Conservation (phyloP, 2,329 filamentous ascomycete genomes). For the Herpotrichia juniperi region DNA sequence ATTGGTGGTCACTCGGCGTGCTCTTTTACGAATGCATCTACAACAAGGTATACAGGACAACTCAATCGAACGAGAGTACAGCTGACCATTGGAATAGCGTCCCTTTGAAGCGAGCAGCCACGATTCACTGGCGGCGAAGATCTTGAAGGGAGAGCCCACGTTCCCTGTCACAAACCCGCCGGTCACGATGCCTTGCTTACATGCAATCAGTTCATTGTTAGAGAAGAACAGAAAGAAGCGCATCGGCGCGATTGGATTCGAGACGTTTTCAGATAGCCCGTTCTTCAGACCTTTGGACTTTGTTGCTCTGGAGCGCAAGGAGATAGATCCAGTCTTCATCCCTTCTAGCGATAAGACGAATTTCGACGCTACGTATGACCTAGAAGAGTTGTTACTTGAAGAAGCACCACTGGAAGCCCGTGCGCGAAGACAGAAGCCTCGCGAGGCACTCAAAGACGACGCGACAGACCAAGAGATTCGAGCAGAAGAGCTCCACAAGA, state of each 20-base stretch:
- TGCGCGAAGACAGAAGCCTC: slow-evolving; percentile 89
- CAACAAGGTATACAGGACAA: slow-evolving; percentile 75
- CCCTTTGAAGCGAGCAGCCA: slow-evolving; percentile 93
- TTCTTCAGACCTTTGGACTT: slow-evolving; percentile 93
- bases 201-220: slow-evolving; percentile 83
- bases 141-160: slow-evolving; percentile 80
- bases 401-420: slow-evolving; percentile 94
- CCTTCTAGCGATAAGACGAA: slow-evolving; percentile 98
- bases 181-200: slow-evolving; percentile 85
- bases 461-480: slow-evolving; percentile 94
- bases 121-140: slow-evolving; percentile 77
- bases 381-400: slow-evolving; percentile 91
- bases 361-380: slow-evolving; percentile 96
- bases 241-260: slow-evolving; percentile 81
- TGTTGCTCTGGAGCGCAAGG: slow-evolving; percentile 79
- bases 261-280: slow-evolving; percentile 83
- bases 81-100: slow-evolving; percentile 61
- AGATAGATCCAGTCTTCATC: slow-evolving; percentile 87
- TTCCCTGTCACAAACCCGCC: slow-evolving; percentile 93
- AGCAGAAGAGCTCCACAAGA: slow-evolving; percentile 89
- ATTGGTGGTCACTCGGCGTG: slow-evolving; percentile 98
- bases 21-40: slow-evolving; percentile 99
- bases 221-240: slow-evolving; percentile 80
- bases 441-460: slow-evolving; percentile 89
- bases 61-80: neutral